Evolutionary conservation across 352 stramenopile species (phyloP).

Genomic region (Globisporangium polare): DNA sequence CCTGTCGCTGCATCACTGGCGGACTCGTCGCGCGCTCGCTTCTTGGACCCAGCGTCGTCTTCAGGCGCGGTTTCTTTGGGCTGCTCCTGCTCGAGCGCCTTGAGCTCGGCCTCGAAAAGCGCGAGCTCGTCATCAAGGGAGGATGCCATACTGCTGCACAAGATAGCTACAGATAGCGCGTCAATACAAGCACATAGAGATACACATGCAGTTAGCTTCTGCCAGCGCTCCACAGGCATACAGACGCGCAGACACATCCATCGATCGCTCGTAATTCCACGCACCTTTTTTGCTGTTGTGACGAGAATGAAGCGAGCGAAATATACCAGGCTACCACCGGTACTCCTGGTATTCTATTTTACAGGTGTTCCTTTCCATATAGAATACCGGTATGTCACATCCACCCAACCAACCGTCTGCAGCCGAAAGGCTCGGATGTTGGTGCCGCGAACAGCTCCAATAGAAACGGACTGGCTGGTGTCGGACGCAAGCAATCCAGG

Average conservation of each 20-base stretch:
- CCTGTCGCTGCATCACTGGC: conserved; percentile 6
- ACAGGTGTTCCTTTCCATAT: no score
- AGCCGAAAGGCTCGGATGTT: background rate
- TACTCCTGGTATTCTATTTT: background rate
- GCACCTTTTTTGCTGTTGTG: conserved; percentile 2
- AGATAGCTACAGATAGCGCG: background rate
- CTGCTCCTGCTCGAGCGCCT: conserved; percentile 56
- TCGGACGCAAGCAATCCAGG: background rate
- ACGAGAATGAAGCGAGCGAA: background rate
- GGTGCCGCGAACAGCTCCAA: background rate
- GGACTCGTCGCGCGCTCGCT: conserved; percentile 26
- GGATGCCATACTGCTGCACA: background rate
- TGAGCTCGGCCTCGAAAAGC: conserved; percentile 79
- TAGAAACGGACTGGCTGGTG: conserved; percentile 2
- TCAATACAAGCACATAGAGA: background rate
- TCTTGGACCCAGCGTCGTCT: conserved; percentile 16
- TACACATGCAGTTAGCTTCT: background rate
- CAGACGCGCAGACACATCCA: background rate
- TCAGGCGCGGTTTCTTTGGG: background rate
- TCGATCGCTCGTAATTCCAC: background rate
- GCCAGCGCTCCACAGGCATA: background rate
- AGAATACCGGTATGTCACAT: background rate
- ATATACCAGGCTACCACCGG: background rate
- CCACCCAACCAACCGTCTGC: background rate
- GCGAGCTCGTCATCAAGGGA: conserved; percentile 79